A percentile compares a stretch with the other conserved stretches of the same genome.
Evolutionary conservation across 345 rosid species (phyloP).

Genomic region (Cardiospermum halicacabum): DNA sequence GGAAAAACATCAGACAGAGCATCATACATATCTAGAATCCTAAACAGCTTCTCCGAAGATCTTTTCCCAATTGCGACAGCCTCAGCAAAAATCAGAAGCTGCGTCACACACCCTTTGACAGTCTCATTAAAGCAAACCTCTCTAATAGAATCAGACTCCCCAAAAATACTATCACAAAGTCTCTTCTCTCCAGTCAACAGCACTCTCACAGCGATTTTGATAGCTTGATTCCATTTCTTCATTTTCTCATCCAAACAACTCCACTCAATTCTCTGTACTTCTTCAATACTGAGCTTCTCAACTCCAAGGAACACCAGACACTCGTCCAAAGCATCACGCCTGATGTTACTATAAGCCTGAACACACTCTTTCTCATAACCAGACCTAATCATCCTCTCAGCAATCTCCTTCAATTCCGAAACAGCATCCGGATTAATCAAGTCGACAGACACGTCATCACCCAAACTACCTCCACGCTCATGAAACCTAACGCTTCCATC

Average conservation of each 20-base stretch:
- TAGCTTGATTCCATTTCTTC: conserved; percentile 95
- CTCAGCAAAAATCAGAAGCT: conserved; percentile 84
- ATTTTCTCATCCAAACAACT: conserved; percentile 88
- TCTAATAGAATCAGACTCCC: conserved; percentile 43
- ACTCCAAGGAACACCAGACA: conserved; percentile 69
- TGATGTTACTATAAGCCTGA: conserved; percentile 70
- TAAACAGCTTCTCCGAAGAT: conserved; percentile 87
- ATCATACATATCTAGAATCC: conserved; percentile 95
- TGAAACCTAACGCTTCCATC: conserved; percentile 59
- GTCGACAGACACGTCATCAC: conserved; percentile 74
- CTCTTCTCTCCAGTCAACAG: conserved; percentile 73
- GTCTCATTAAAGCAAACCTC: conserved; percentile 88
- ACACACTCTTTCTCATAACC: conserved; percentile 96
- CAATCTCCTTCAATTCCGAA: conserved; percentile 67
- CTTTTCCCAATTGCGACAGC: conserved; percentile 81
- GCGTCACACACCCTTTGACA: conserved; percentile 80
- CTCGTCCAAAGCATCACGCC: conserved; percentile 86
- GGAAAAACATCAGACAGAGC: conserved; percentile 58
- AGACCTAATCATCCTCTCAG: conserved; percentile 80
- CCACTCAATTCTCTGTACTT: conserved; percentile 93
- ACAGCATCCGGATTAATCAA: conserved; percentile 63
- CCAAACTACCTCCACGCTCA: conserved; percentile 82
- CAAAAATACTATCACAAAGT: conserved; percentile 74
- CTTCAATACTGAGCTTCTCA: conserved; percentile 93
- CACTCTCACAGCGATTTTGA: conserved; percentile 64